These are phyloP conservation scores for Trifolium dubium DNA, from an alignment of 306 rosid species.

Conservation along the genomic window DNA sequence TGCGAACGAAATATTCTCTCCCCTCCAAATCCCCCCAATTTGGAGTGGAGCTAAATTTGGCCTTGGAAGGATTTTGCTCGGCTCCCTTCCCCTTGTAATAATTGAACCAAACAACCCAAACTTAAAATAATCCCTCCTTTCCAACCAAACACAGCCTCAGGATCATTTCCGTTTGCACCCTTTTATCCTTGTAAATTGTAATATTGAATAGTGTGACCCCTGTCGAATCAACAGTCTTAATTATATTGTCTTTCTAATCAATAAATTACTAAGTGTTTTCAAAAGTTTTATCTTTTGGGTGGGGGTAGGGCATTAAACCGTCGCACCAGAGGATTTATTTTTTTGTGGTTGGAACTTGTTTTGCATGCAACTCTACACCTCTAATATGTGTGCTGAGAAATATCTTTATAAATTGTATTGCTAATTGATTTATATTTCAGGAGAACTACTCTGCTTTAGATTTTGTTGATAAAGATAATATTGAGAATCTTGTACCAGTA, in stretches of 20 bases:
- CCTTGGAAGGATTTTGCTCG: too few species aligned
- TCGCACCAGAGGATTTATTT: not conserved
- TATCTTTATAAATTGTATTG: constrained; percentile 9
- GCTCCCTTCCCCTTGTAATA: not conserved
- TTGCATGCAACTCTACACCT: constrained; percentile 3
- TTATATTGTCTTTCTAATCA: not conserved
- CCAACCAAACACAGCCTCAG: not conserved
- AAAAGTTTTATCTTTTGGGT: not conserved
- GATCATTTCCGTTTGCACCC: not conserved
- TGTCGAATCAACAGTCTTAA: not conserved
- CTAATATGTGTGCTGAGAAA: not conserved
- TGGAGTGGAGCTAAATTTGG: too few species aligned
- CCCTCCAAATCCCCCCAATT: too few species aligned
- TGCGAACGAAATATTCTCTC: too few species aligned
- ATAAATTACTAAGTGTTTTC: not conserved
- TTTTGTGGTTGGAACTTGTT: not conserved
- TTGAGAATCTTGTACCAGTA: constrained; percentile 56
- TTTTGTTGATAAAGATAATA: constrained; percentile 70
- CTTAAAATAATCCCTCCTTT: too few species aligned
- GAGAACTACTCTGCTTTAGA: constrained; percentile 66
- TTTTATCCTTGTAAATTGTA: not conserved
- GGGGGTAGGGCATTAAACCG: not conserved
- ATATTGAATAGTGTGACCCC: not conserved
- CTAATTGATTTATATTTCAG: constrained; percentile 51
- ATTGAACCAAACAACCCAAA: too few species aligned